Evolutionary conservation across 2,329 filamentous ascomycete species (phyloP), one percentile per base, ranked within the genome.

Genomic region (Aspergillus sp.): DNA sequence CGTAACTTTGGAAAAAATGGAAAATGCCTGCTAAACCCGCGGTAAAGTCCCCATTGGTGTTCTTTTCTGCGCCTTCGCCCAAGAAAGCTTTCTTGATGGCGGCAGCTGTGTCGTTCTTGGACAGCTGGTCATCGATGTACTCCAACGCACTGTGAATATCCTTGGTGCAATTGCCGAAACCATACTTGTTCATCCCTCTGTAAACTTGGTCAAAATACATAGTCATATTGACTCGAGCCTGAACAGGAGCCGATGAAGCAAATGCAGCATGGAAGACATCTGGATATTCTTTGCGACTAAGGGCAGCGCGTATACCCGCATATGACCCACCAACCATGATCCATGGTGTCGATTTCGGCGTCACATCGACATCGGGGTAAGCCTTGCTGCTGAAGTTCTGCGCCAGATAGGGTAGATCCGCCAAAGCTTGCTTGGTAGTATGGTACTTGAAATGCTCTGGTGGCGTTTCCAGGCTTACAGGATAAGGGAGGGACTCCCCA

Each of bases 161-260:
- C 9, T 63, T 61, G 9, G 72, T 69, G 57, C 76, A 79, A 53
- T 76, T 77, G 3, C 61, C 61, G 31, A 69, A 66, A 45, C 75
- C 77, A 44, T 76, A 75, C 5, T 64, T 66, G 5, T 69, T 64
- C 60, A 78, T 64, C 3, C 71, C 73, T 8, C 64, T 66, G 50
- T 72, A 72, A 2, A 78, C 56, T 32, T 74, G 70, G 19, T 77
- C 73, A 41, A 66, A 77, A 52, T 77, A 78, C 19, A 67, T 58
- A n/a, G 67, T 69, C 69, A 76, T 74, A 45, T 77, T 66, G n/a
- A 72, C 52, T 5, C 58, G 61, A 3, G 74, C 73, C 50, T 79
- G 60, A 0, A 75, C 68, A 0, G 70, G 69, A 6, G 69, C 68
- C 1, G 67, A 71, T 0, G 69, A 69, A 2, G 69, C 60, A 48